phyloP scores from a whole-genome alignment of 306 rosid genomes.

The Quercus ilex region DNA sequence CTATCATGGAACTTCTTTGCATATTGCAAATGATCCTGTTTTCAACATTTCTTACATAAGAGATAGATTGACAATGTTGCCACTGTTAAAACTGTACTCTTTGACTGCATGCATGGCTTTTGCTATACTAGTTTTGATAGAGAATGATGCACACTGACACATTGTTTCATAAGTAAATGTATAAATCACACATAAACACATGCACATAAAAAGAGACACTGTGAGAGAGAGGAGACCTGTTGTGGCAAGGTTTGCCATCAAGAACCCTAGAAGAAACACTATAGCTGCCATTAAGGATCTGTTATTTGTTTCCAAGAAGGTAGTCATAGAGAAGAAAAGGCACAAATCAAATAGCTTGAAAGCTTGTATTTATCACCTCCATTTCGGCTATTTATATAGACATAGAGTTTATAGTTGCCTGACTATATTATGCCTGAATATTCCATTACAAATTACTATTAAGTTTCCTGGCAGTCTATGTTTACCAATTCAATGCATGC shows the following conservation, averaged over 20 bases:
- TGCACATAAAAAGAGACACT: background rate
- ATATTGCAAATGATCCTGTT: too few species aligned
- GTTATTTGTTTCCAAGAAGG: background rate
- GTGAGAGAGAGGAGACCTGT: constrained; percentile 17
- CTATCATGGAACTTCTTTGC: too few species aligned
- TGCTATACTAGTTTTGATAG: too few species aligned
- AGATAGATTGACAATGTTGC: too few species aligned
- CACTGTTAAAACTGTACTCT: too few species aligned
- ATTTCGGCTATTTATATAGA: constrained; percentile 17
- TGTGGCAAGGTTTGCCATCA: background rate
- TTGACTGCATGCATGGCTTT: too few species aligned
- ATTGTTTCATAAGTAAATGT: background rate
- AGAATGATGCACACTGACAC: too few species aligned
- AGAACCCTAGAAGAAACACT: constrained; percentile 17
- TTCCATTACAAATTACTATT: background rate
- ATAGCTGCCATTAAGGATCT: constrained; percentile 6
- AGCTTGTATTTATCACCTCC: background rate
- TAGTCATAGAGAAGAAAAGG: background rate
- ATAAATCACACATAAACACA: background rate
- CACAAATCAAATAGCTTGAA: background rate
- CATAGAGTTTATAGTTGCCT: background rate
- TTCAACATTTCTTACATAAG: too few species aligned
- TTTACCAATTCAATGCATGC: background rate
- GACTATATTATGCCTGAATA: background rate
- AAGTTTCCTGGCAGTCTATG: background rate